A percentile compares a stretch with the other conserved stretches of the same genome.
phyloP scores from a whole-genome alignment of 495 filamentous ascomycete genomes.

The Penicillium simplicissimum region DNA sequence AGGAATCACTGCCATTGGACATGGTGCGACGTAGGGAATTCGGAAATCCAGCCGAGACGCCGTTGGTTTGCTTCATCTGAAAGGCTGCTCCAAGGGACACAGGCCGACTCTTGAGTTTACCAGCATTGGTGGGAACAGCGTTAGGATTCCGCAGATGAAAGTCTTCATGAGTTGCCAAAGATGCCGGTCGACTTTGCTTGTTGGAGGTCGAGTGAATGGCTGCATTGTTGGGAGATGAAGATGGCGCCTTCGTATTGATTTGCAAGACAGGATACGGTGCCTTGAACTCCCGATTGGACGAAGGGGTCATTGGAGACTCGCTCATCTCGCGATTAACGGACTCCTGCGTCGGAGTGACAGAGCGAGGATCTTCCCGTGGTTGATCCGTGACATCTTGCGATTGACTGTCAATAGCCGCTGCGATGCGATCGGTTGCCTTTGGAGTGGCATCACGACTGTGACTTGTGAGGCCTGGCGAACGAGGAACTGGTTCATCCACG shows the following conservation, averaged over 20 bases:
- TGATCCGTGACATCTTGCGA: conserved; percentile 18
- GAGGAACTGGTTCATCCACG: conserved; percentile 52
- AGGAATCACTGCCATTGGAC: conserved; percentile 60
- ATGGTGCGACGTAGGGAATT: conserved; percentile 28
- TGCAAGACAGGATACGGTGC: conserved; percentile 27
- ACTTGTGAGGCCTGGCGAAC: conserved; percentile 14
- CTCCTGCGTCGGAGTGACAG: conserved; percentile 25
- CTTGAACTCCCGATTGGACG: conserved; percentile 19
- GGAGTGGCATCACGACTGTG: conserved; percentile 30
- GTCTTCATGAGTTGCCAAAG: conserved; percentile 22
- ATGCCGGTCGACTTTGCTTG: conserved; percentile 26
- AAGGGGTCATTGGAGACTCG: conserved; percentile 22
- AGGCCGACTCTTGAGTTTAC: conserved; percentile 24
- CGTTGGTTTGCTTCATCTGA: conserved; percentile 8
- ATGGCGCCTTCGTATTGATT: conserved; percentile 9
- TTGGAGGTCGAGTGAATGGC: conserved; percentile 15
- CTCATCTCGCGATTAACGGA: conserved; percentile 17
- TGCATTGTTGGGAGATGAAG: conserved; percentile 8
- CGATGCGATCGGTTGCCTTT: conserved; percentile 13
- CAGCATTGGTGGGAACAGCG: conserved; percentile 4
- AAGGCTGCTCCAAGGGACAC: conserved; percentile 31
- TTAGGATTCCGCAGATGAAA: conserved; percentile 17
- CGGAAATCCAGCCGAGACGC: conserved; percentile 8
- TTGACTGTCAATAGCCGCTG: conserved; percentile 16
- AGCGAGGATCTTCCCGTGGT: conserved; percentile 26